Percentiles rank a stretch among this genome's conserved stretches.
Conservation (phyloP, 345 rosid species). For the Syzygium oleosum region DNA sequence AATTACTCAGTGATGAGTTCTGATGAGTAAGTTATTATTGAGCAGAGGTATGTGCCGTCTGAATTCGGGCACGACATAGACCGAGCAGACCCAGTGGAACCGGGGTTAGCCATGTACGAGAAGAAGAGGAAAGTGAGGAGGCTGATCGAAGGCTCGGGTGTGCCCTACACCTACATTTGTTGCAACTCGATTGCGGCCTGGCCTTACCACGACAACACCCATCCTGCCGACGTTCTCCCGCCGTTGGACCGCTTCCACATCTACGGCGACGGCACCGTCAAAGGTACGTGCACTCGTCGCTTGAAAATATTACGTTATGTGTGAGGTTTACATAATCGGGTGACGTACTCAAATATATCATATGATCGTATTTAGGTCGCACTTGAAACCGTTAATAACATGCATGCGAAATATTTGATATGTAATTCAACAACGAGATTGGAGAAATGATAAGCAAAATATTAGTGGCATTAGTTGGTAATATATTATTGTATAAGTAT, state of each 20-base stretch:
- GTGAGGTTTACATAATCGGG: not conserved
- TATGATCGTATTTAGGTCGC: not conserved
- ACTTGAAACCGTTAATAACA: not conserved
- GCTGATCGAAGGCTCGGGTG: conserved; percentile 16
- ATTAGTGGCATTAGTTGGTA: not conserved
- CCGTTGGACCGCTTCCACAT: conserved; percentile 49
- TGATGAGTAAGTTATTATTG: not conserved
- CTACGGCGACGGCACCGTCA: conserved; percentile 52
- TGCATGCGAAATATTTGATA: not conserved
- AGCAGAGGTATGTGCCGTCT: conserved; percentile 58
- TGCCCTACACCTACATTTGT: conserved; percentile 58
- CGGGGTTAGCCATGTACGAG: conserved; percentile 37
- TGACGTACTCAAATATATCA: not conserved
- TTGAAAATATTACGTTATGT: not conserved
- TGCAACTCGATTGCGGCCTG: conserved; percentile 73
- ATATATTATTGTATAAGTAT: not conserved
- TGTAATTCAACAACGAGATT: not conserved
- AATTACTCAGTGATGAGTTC: not conserved
- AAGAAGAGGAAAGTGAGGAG: conserved; percentile 41
- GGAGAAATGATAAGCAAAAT: not conserved
- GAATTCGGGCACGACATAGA: conserved; percentile 68
- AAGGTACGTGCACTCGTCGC: conserved; percentile 20
- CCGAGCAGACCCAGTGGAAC: conserved; percentile 52
- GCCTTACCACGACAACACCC: conserved; percentile 58
- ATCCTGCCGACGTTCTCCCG: conserved; percentile 45